Conservation (phyloP, 2,329 filamentous ascomycete genomes). For the Sporothrix inflata region DNA sequence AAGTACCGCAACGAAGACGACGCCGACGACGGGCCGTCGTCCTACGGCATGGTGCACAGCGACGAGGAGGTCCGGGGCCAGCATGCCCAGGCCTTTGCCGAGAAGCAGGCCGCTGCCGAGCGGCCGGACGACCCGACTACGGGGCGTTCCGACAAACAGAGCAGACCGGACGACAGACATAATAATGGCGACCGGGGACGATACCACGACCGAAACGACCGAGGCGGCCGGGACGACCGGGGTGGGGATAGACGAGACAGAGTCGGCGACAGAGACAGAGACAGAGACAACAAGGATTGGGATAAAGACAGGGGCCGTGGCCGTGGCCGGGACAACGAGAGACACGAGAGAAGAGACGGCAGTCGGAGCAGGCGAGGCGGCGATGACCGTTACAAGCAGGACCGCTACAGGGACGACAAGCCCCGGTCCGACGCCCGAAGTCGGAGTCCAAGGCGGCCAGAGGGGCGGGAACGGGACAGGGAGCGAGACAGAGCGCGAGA, state of each 20-base stretch:
- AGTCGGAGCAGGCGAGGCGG: slow-evolving; percentile 1
- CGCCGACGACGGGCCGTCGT: slow-evolving; percentile 42
- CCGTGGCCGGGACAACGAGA: neutral
- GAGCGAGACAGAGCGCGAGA: neutral
- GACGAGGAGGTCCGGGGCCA: slow-evolving; percentile 65
- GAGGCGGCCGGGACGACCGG: slow-evolving; percentile 37
- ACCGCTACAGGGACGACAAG: slow-evolving; percentile 29
- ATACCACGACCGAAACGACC: neutral
- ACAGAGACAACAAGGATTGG: slow-evolving; percentile 39
- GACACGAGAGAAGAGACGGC: neutral
- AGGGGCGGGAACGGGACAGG: slow-evolving; percentile 34
- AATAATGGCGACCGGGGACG: neutral
- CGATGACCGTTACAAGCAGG: neutral
- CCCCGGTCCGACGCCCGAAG: slow-evolving; percentile 9
- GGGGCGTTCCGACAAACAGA: neutral
- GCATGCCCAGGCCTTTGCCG: slow-evolving; percentile 42
- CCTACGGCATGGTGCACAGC: slow-evolving; percentile 81
- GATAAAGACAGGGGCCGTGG: neutral
- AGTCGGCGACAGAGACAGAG: slow-evolving; percentile 31
- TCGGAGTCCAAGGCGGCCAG: slow-evolving; percentile 7
- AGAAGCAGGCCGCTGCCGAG: slow-evolving; percentile 37
- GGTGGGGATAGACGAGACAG: slow-evolving; percentile 31
- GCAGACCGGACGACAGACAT: neutral
- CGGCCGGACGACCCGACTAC: neutral
- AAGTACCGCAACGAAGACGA: slow-evolving; percentile 78